Conservation (phyloP, 1,139 yeast genomes). For the Diutina neorugosa region DNA sequence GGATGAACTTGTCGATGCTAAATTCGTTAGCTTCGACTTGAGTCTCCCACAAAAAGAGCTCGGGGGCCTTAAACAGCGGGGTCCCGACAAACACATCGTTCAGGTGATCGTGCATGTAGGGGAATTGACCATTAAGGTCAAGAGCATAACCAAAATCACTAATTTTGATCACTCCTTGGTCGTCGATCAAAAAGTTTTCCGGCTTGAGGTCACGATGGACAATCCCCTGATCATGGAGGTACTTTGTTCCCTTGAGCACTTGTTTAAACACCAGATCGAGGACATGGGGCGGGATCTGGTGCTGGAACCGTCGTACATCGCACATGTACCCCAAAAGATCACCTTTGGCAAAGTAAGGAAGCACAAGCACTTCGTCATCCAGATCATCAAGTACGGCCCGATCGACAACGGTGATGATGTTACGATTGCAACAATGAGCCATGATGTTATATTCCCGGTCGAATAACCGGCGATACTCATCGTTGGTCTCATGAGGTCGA, state of each 20-base stretch:
- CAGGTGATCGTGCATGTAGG: constrained; percentile 16
- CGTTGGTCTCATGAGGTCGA: constrained; percentile 10
- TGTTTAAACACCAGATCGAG: constrained; percentile 39
- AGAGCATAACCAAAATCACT: constrained; percentile 44
- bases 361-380: constrained; percentile 5
- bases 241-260: constrained; percentile 32
- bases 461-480: constrained; percentile 13
- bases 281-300: constrained; percentile 18
- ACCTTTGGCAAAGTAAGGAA: constrained; percentile 35
- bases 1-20: not conserved
- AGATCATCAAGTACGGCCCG: constrained; percentile 14
- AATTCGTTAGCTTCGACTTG: constrained; percentile 7
- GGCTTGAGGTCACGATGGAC: constrained; percentile 47
- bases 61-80: constrained; percentile 44
- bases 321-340: constrained; percentile 35
- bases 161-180: constrained; percentile 31
- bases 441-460: constrained; percentile 20
- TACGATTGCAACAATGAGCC: constrained; percentile 20
- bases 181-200: constrained; percentile 38
- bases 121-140: constrained; percentile 5
- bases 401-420: constrained; percentile 76
- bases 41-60: constrained; percentile 23
- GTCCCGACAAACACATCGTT: constrained; percentile 34
- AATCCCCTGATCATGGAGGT: constrained; percentile 28
- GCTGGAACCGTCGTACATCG: constrained; percentile 21